These are phyloP conservation scores for Salinomyces thailandicus DNA, from an alignment of 2,329 filamentous ascomycete genomes.

Conservation along the genomic window DNA sequence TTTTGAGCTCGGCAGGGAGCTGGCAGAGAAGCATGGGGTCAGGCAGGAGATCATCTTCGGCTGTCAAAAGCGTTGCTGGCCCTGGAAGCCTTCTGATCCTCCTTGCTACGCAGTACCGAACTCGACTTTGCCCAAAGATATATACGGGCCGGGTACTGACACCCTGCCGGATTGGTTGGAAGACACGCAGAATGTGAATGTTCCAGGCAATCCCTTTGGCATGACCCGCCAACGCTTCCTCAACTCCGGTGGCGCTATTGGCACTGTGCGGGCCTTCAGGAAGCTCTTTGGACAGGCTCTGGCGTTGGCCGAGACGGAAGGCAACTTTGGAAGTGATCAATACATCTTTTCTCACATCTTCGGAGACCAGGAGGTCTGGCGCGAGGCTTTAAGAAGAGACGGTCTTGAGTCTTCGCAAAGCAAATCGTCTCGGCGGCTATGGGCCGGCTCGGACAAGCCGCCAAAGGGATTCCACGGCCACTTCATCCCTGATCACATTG, in stretches of 20 bases:
- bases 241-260: slow-evolving; percentile 16
- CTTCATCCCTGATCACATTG: slow-evolving; percentile 12
- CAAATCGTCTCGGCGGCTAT: slow-evolving; percentile 1
- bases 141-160: slow-evolving; percentile 40
- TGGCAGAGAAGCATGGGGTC: slow-evolving; percentile 27
- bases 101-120: slow-evolving; percentile 45
- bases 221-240: slow-evolving; percentile 36
- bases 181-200: slow-evolving; percentile 32
- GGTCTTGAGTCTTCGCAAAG: slow-evolving; percentile 6
- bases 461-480: background rate
- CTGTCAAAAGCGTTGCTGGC: slow-evolving; percentile 44
- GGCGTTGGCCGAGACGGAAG: slow-evolving; percentile 16
- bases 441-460: background rate
- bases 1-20: slow-evolving; percentile 17
- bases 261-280: slow-evolving; percentile 17
- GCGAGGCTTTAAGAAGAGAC: slow-evolving; percentile 31
- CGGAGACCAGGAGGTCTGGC: slow-evolving; percentile 23
- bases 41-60: slow-evolving; percentile 47
- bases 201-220: slow-evolving; percentile 19
- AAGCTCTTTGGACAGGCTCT: slow-evolving; percentile 24
- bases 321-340: slow-evolving; percentile 27
- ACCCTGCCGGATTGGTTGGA: slow-evolving; percentile 6
- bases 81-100: slow-evolving; percentile 32
- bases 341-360: slow-evolving; percentile 24
- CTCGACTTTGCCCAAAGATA: slow-evolving; percentile 40